Evolutionary conservation across 2,329 filamentous ascomycete genomes (phyloP), one percentile per base, ranked within the genome.

Genomic region (Cryphonectria parasitica): DNA sequence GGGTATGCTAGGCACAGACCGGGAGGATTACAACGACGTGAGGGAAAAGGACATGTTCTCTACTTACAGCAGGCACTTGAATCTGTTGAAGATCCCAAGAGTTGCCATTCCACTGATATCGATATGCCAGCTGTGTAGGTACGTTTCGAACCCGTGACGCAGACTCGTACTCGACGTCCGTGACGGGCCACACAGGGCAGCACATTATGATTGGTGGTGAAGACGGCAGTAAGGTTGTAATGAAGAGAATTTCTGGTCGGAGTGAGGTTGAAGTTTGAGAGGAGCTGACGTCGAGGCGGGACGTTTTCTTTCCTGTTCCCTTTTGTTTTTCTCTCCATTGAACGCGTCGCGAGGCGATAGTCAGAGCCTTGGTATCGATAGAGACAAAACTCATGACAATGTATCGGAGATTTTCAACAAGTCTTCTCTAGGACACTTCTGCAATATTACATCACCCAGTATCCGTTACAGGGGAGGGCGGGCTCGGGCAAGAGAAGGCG

Each of bases 181-280:
- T 77, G 63, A 83, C 19, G 84, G 0, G 85, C 82, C 77, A 86
- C 87, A 75, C 84, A 87, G 6, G 83, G 82, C n/a, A 79, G 75
- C 86, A 89, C 86, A 88, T 88, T 8, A 64, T 78, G 75, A 22
- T 43, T 34, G 36, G 6, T 49, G 52, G 25, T 58, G 61, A 17
- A 43, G 39, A 11, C n/a, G 61, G 28, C 1, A 1, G 17, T 17
- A 22, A 49, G 28, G 28, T 19, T 63, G 64, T 28, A 31, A 28
- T 36, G 63, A 22, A 3, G 22, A n/a, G 4, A 22, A 2, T 43
- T 15, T 15, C 11, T 10, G n/a, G 8, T 2, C 6, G 8, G 8
- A 43, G 36, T 10, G n/a, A 17, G 34, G 7, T 11, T 15, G 34
- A 4, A 25, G 22, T 19, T 10, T 36, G 1, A n/a, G 58, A 31